A percentile compares a stretch with the other conserved stretches of the same genome.
Evolutionary conservation across 129 eudicot species (phyloP).

Genomic region (Artemisia argyi): DNA sequence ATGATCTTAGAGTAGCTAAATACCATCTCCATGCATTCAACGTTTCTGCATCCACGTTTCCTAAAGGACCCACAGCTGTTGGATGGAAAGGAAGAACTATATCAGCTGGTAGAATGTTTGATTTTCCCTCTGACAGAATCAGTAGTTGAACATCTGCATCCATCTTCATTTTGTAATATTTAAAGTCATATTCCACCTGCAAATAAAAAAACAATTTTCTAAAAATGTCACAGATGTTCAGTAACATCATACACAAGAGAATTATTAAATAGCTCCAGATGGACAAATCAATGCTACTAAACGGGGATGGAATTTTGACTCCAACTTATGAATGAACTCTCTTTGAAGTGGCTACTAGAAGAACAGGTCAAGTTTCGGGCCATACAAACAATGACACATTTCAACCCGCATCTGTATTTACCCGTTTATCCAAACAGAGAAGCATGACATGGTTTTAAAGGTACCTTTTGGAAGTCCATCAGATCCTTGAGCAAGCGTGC

Average conservation of each 20-base stretch:
- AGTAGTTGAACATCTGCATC: conserved; percentile 78
- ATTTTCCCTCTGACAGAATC: conserved; percentile 79
- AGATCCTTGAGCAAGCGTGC: conserved; percentile 57
- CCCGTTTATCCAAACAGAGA: too few species aligned
- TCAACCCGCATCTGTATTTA: too few species aligned
- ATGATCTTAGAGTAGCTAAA: conserved; percentile 62
- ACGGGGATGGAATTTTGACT: too few species aligned
- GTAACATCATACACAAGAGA: not conserved
- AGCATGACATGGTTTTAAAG: not conserved
- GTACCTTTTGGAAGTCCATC: conserved; percentile 75
- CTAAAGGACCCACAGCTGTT: conserved; percentile 39
- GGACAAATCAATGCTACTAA: too few species aligned
- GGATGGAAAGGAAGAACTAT: conserved; percentile 76
- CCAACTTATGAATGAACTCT: too few species aligned
- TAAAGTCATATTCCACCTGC: conserved; percentile 94
- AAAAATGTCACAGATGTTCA: not conserved
- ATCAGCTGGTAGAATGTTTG: conserved; percentile 91
- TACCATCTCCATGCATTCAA: conserved; percentile 89
- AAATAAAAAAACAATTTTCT: not conserved
- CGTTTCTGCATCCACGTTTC: conserved; percentile 36
- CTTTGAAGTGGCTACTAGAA: too few species aligned
- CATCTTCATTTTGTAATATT: conserved; percentile 92
- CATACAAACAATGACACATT: too few species aligned
- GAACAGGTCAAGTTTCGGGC: too few species aligned
- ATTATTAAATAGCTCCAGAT: too few species aligned